phyloP scores from a whole-genome alignment of 768 basidiomycete genomes.

The Leccinum imitatum region DNA sequence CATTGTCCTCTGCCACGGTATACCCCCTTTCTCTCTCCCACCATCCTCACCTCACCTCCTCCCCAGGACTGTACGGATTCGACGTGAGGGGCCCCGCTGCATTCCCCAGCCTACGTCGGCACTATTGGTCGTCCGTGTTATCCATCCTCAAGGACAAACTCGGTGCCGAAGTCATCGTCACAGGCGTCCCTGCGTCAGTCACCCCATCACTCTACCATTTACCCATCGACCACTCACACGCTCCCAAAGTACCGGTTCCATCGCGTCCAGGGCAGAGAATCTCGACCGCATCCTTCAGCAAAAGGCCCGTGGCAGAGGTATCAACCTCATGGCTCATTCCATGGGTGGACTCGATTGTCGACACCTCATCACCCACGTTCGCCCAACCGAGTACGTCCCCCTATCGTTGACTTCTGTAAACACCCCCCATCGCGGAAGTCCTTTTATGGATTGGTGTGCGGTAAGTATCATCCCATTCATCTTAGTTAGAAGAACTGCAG shows the following conservation, averaged over 20 bases:
- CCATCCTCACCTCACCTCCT: slow-evolving; percentile 1
- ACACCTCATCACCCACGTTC: slow-evolving; percentile 84
- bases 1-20: slow-evolving; percentile 95
- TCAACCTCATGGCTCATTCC: slow-evolving; percentile 95
- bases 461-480: slow-evolving; percentile 41
- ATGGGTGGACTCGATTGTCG: slow-evolving; percentile 98
- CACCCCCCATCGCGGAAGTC: slow-evolving; percentile 94
- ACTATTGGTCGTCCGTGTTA: slow-evolving; percentile 93
- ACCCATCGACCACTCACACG: neutral
- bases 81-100: slow-evolving; percentile 82
- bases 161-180: slow-evolving; percentile 94
- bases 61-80: slow-evolving; percentile 87
- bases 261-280: slow-evolving; percentile 73
- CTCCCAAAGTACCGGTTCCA: slow-evolving; percentile 76
- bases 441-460: slow-evolving; percentile 99
- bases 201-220: neutral
- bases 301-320: slow-evolving; percentile 67
- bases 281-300: slow-evolving; percentile 70
- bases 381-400: slow-evolving; percentile 80
- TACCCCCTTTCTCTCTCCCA: neutral
- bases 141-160: slow-evolving; percentile 75
- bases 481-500: slow-evolving; percentile 8
- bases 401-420: slow-evolving; percentile 85
- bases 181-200: slow-evolving; percentile 86
- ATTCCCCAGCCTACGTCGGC: slow-evolving; percentile 81